Evolutionary conservation across 441 rosid genomes (phyloP).

Genomic region (Raphanus hybrid): DNA sequence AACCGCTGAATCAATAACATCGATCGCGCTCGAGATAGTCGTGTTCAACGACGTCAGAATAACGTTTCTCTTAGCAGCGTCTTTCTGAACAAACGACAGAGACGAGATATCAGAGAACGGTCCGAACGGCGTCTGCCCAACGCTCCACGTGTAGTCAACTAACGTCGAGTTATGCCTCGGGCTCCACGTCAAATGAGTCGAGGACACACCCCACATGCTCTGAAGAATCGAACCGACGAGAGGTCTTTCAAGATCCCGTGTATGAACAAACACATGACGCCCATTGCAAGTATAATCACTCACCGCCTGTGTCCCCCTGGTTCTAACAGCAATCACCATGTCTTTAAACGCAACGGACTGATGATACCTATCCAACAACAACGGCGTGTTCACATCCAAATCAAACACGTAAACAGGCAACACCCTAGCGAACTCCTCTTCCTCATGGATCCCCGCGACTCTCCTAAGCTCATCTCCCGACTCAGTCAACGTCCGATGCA

Average conservation of each 20-base stretch:
- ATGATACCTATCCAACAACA: constrained; percentile 89
- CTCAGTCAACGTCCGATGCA: constrained; percentile 84
- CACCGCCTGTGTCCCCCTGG: constrained; percentile 78
- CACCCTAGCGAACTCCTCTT: constrained; percentile 75
- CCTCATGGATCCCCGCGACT: constrained; percentile 72
- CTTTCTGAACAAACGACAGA: constrained; percentile 88
- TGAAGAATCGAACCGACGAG: constrained; percentile 89
- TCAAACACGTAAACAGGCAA: constrained; percentile 96
- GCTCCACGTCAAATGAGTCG: constrained; percentile 91
- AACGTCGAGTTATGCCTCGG: constrained; percentile 75
- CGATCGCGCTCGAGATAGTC: constrained; percentile 74
- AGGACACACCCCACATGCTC: constrained; percentile 99
- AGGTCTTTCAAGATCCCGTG: constrained; percentile 82
- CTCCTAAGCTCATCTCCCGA: constrained; percentile 82
- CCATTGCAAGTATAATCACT: constrained; percentile 96
- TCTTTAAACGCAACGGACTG: constrained; percentile 88
- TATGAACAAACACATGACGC: constrained; percentile 81
- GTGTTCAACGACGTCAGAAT: constrained; percentile 77
- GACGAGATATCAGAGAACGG: constrained; percentile 85
- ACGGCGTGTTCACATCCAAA: constrained; percentile 62
- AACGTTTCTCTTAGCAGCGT: constrained; percentile 84
- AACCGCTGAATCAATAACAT: constrained; percentile 68
- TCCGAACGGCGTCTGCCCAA: constrained; percentile 96
- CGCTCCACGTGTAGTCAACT: constrained; percentile 95
- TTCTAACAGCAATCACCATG: constrained; percentile 94